Conservation (phyloP, 345 rosid genomes). For the Boechera divaricarpa region DNA sequence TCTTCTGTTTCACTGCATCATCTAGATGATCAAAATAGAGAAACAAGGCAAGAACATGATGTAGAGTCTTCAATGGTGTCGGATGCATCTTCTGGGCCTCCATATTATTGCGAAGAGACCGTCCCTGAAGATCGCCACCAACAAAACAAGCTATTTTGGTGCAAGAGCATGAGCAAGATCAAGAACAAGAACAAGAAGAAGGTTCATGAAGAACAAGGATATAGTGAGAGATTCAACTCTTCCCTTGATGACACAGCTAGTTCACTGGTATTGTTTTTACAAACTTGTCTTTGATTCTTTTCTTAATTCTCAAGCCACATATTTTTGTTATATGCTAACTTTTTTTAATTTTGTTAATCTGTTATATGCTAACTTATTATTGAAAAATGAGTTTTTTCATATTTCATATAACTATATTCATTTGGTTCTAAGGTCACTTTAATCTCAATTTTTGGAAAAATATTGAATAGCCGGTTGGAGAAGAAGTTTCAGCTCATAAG, state of each 20-base stretch:
- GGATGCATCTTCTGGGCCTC: conserved; percentile 89
- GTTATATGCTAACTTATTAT: background rate
- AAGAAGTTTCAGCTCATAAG: conserved; percentile 23
- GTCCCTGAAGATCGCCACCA: conserved; percentile 43
- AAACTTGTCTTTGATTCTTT: background rate
- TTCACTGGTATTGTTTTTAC: conserved; percentile 49
- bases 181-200: conserved; percentile 32
- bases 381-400: background rate
- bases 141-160: conserved; percentile 25
- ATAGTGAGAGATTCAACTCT: conserved; percentile 48
- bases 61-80: conserved; percentile 85
- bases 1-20: conserved; percentile 35
- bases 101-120: conserved; percentile 53
- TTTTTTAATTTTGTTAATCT: background rate
- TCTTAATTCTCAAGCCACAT: background rate
- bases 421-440: background rate
- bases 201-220: conserved; percentile 47
- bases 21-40: conserved; percentile 21
- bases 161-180: conserved; percentile 28
- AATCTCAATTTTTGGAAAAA: background rate
- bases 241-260: conserved; percentile 82
- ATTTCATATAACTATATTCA: background rate
- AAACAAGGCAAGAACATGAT: conserved; percentile 33
- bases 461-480: conserved; percentile 9
- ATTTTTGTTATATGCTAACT: background rate